Percentiles rank a stretch among this genome's conserved stretches.
Evolutionary conservation across 129 eudicot species (phyloP).

Genomic region (Silybum marianum): DNA sequence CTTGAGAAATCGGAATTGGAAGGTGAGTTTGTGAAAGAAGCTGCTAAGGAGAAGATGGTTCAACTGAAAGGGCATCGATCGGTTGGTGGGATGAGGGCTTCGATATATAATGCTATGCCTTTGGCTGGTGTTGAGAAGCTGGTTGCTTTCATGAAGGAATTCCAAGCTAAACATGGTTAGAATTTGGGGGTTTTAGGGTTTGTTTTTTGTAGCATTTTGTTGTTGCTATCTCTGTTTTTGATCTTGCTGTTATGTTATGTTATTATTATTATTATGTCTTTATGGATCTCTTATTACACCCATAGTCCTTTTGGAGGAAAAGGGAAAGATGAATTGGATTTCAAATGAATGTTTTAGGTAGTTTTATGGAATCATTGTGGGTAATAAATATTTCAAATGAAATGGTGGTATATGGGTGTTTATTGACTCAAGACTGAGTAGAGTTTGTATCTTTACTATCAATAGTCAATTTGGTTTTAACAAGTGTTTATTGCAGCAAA

Average conservation of each 20-base stretch:
- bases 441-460: constrained; percentile 19
- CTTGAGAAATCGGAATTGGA: constrained; percentile 79
- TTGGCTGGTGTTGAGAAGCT: constrained; percentile 93
- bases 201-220: constrained; percentile 23
- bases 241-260: constrained; percentile 25
- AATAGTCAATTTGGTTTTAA: not conserved
- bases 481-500: not conserved
- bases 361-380: constrained; percentile 16
- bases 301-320: constrained; percentile 10
- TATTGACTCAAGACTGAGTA: not conserved
- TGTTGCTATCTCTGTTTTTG: constrained; percentile 34
- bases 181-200: not conserved
- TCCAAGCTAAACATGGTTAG: constrained; percentile 87
- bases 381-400: constrained; percentile 12
- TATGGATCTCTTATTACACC: constrained; percentile 2
- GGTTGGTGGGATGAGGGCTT: constrained; percentile 99
- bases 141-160: constrained; percentile 96
- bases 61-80: constrained; percentile 96
- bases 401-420: not conserved
- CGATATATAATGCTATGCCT: constrained; percentile 98
- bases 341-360: constrained; percentile 18
- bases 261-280: not conserved
- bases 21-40: constrained; percentile 80
- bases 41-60: constrained; percentile 88
- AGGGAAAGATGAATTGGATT: constrained; percentile 19